A percentile compares a stretch with the other conserved stretches of the same genome.
These are phyloP conservation scores for Stemphylium lycopersici DNA, from an alignment of 2,329 filamentous ascomycete species.

Conservation along the genomic window DNA sequence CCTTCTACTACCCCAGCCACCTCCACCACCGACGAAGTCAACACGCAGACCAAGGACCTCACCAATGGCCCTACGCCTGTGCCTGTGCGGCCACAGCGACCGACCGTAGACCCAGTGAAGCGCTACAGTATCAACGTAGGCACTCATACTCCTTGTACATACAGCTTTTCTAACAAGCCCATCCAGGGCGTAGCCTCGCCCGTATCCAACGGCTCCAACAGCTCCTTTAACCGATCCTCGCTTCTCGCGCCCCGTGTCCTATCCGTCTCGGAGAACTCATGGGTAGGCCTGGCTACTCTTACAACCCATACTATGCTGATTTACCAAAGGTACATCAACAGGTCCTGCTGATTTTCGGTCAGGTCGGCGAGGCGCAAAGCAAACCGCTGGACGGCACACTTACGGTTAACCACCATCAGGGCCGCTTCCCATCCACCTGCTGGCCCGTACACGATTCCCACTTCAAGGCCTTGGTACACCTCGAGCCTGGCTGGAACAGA, in stretches of 20 bases:
- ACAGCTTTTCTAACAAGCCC: conserved; percentile 7
- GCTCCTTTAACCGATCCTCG: conserved; percentile 67
- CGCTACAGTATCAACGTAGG: conserved; percentile 61
- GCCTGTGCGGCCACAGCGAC: conserved; percentile 53
- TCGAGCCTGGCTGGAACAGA: conserved; percentile 89
- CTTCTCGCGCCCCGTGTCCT: conserved; percentile 80
- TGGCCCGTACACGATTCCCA: conserved; percentile 91
- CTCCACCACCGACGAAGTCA: conserved; percentile 72
- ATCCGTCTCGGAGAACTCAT: conserved; percentile 81
- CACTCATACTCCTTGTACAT: background rate
- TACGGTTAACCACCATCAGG: conserved; percentile 80
- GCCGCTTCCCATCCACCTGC: conserved; percentile 78
- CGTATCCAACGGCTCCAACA: conserved; percentile 55
- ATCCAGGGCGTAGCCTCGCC: conserved; percentile 59
- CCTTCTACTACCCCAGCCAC: conserved; percentile 70
- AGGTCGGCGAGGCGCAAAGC: conserved; percentile 74
- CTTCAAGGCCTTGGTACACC: conserved; percentile 89
- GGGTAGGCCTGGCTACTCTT: conserved; percentile 64
- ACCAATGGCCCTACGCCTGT: conserved; percentile 54
- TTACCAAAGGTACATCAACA: conserved; percentile 82
- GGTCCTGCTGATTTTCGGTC: conserved; percentile 79
- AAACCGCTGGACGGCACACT: conserved; percentile 78
- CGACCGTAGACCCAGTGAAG: conserved; percentile 51
- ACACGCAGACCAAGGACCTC: conserved; percentile 61
- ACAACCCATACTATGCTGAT: conserved; percentile 1